Conservation (phyloP, 805 yeast species). For the Wickerhamiella shivajii region DNA sequence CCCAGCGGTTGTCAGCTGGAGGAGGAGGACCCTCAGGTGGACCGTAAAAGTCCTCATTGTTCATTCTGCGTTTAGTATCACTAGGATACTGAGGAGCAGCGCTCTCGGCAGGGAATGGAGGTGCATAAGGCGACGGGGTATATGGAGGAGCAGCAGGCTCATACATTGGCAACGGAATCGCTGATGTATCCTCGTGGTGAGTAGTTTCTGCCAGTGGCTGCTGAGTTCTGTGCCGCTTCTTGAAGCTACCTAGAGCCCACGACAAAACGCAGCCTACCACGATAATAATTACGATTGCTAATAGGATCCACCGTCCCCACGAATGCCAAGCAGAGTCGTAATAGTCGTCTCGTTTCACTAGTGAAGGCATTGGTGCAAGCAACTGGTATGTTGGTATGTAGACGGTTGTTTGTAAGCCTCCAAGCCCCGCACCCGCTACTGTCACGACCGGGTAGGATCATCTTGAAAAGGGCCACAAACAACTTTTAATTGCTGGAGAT, state of each 20-base stretch:
- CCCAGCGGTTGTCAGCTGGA: too few relatives aligned
- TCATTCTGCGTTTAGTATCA: neutral
- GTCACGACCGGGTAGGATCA: neutral
- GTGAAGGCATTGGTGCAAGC: neutral
- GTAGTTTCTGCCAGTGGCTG: neutral
- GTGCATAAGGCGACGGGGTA: slow-evolving; percentile 5
- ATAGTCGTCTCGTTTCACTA: neutral
- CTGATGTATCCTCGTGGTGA: neutral
- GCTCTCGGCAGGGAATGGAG: slow-evolving; percentile 6
- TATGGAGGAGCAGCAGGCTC: slow-evolving; percentile 5
- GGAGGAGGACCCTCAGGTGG: slow-evolving; percentile 5
- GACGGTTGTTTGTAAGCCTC: too few relatives aligned
- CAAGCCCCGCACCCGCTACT: neutral
- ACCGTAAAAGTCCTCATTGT: slow-evolving; percentile 1
- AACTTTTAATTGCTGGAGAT: neutral
- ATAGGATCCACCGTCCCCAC: slow-evolving; percentile 7
- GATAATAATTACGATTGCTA: slow-evolving; percentile 4
- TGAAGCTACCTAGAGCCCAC: neutral
- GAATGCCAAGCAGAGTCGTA: slow-evolving; percentile 3
- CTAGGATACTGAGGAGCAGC: too few relatives aligned
- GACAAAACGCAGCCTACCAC: slow-evolving; percentile 2
- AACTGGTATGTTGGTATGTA: too few relatives aligned
- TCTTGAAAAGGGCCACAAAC: neutral
- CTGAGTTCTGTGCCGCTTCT: neutral
- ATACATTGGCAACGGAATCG: slow-evolving; percentile 4